A percentile compares a stretch with the other conserved stretches of the same genome.
These are phyloP conservation scores for Fusarium brevicatenulatum DNA, from an alignment of 2,329 filamentous ascomycete species.

Conservation along the genomic window DNA sequence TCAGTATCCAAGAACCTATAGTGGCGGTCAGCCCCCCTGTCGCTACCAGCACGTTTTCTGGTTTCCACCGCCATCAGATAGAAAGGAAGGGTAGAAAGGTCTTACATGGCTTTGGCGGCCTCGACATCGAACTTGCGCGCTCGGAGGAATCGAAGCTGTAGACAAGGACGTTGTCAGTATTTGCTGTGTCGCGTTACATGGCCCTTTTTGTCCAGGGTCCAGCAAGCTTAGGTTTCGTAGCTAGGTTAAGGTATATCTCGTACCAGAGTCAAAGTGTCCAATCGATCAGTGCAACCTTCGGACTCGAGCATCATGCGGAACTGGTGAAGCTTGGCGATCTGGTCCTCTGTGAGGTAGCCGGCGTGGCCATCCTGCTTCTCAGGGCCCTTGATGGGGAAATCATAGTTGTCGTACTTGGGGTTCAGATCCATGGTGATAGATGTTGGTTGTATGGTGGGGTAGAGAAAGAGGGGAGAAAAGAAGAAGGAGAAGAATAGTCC, in stretches of 20 bases:
- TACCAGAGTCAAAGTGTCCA: conserved; percentile 94
- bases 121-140: conserved; percentile 95
- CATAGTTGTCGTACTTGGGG: conserved; percentile 95
- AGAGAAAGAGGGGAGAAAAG: conserved; percentile 6
- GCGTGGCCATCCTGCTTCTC: conserved; percentile 80
- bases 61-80: conserved; percentile 32
- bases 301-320: conserved; percentile 86
- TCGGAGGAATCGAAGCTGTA: conserved; percentile 85
- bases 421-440: conserved; percentile 66
- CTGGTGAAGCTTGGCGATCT: conserved; percentile 90
- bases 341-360: conserved; percentile 84
- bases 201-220: conserved; percentile 9
- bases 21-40: conserved; percentile 42
- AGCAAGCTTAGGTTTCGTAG: not conserved
- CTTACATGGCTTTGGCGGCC: conserved; percentile 84
- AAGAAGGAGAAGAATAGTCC: conserved; percentile 14
- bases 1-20: conserved; percentile 89
- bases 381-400: conserved; percentile 84
- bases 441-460: conserved; percentile 37
- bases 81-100: not conserved
- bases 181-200: conserved; percentile 9
- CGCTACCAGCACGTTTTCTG: conserved; percentile 18
- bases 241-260: conserved; percentile 44
- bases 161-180: conserved; percentile 19
- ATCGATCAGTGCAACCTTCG: conserved; percentile 80